These are phyloP conservation scores for Ustilago esculenta DNA, from an alignment of 1,284 basidiomycete species.

Conservation along the genomic window DNA sequence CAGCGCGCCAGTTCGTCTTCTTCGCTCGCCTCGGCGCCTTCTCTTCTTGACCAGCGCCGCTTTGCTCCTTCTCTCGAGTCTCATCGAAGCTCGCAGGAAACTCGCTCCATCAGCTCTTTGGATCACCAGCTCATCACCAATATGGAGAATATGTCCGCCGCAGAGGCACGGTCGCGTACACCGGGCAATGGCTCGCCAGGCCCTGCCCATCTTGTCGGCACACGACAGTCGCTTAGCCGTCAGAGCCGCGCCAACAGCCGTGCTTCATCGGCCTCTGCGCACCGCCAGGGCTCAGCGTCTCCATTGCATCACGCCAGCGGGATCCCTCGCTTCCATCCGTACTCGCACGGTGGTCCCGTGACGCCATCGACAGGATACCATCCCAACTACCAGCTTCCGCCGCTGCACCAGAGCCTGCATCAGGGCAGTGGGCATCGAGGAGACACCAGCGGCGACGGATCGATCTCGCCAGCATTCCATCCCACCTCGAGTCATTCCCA, in stretches of 20 bases:
- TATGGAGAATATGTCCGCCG: slow-evolving; percentile 62
- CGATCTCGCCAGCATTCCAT: slow-evolving; percentile 9
- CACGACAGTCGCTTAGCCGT: slow-evolving; percentile 49
- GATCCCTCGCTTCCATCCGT: slow-evolving; percentile 62
- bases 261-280: slow-evolving; percentile 56
- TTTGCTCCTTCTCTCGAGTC: slow-evolving; percentile 50
- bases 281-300: slow-evolving; percentile 58
- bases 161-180: slow-evolving; percentile 45
- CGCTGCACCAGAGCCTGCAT: slow-evolving; percentile 42
- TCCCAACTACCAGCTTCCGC: slow-evolving; percentile 40
- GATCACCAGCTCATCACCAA: slow-evolving; percentile 62
- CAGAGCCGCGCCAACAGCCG: slow-evolving; percentile 56
- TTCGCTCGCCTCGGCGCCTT: slow-evolving; percentile 50
- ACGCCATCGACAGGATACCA: slow-evolving; percentile 35
- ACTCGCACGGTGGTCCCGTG: slow-evolving; percentile 47
- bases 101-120: slow-evolving; percentile 52
- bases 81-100: slow-evolving; percentile 47
- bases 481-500: slow-evolving; percentile 10
- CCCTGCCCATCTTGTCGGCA: slow-evolving; percentile 43
- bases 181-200: slow-evolving; percentile 55
- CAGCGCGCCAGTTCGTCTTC: slow-evolving; percentile 55
- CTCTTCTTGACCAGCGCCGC: slow-evolving; percentile 43
- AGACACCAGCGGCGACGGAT: slow-evolving; percentile 17
- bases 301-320: slow-evolving; percentile 58
- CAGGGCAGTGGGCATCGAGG: slow-evolving; percentile 14